These are phyloP conservation scores for Colletotrichum sp. DNA, from an alignment of 2,329 filamentous ascomycete species.

Conservation along the genomic window DNA sequence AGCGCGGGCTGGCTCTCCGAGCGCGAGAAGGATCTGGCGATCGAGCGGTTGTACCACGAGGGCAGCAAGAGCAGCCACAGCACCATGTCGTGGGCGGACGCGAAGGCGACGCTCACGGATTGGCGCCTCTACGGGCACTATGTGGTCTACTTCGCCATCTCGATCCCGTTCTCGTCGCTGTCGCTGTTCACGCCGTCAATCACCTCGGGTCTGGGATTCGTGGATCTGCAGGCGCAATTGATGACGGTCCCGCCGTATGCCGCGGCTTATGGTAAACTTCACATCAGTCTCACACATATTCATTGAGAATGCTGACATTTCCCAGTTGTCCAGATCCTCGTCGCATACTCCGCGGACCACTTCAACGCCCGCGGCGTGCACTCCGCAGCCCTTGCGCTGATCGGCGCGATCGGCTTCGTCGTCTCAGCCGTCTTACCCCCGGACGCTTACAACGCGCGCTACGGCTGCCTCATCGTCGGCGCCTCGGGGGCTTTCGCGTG, in stretches of 20 bases:
- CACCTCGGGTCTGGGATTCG: conserved; percentile 56
- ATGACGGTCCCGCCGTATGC: conserved; percentile 72
- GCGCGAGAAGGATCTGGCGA: conserved; percentile 54
- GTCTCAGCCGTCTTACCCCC: conserved; percentile 63
- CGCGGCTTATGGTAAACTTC: conserved; percentile 53
- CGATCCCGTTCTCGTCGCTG: conserved; percentile 62
- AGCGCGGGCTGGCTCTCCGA: conserved; percentile 40
- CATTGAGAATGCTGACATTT: neutral
- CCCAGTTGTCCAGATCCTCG: conserved; percentile 42
- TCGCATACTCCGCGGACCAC: conserved; percentile 67
- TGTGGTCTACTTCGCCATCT: conserved; percentile 49
- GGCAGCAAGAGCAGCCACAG: conserved; percentile 64
- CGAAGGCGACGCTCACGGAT: conserved; percentile 70
- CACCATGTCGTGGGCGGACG: conserved; percentile 69
- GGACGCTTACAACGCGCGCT: conserved; percentile 63
- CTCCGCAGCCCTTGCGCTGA: conserved; percentile 43
- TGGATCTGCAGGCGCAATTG: conserved; percentile 62
- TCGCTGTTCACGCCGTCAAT: conserved; percentile 69
- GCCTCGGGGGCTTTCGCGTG: conserved; percentile 70
- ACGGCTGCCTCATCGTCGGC: conserved; percentile 73
- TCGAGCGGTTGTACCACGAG: conserved; percentile 47
- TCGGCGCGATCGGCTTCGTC: conserved; percentile 53
- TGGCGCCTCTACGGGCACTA: conserved; percentile 74
- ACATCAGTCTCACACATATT: neutral
- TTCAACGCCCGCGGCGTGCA: conserved; percentile 59